Base-by-base conservation (phyloP, 2,329 filamentous ascomycete species). In the Diplodia mutila region DNA sequence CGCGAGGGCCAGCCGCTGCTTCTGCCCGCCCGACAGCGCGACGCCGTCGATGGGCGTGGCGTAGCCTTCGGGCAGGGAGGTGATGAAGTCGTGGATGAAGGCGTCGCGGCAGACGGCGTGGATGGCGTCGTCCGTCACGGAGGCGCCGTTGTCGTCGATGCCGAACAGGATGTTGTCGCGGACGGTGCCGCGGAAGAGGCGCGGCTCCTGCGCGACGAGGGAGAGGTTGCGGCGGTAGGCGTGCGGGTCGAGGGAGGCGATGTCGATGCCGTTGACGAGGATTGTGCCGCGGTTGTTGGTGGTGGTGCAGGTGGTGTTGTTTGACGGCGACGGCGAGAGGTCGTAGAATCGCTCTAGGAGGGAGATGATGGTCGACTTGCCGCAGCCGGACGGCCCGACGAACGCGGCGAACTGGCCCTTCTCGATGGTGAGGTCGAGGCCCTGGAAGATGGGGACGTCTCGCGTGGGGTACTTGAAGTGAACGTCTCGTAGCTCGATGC, bases 381-480 rank as follows among this genome's bases (percentile, higher is more conserved):
- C 95, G 75, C 94, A 97, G 2, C 95, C 94, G 53, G 91, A 94
- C 0, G 94, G 90, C 21, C 95, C 95, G 11, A 98, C 95, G 2
- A 98, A 86, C 0, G 94, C 95, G 6, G 94, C 86, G 73, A 94
- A 95, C 76, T 94, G 91, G 4, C 92, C 92, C 0, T 91, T 91
- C 29, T 89, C 87, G 51, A 94, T 87, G 18, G 82, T 83, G 9
- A 95, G 82, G 76, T 93, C 91, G 42, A 98, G 84, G 0, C 94
- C 94, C 32, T 93, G 90, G 3, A 98, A 93, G 21, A 93, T 91
- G 73, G 97, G 93, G 72, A 97, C 93, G 0, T 93, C 91, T 1
- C 95, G 88, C 0, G 93, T 97, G 0, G 94, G 94, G 75, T 98
- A 99, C 49, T 93, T 87, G 85, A 97, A 98, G 77, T 97, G 93